Evolutionary conservation across 495 filamentous ascomycete genomes (phyloP).

Genomic region (Podospora pseudocomata): DNA sequence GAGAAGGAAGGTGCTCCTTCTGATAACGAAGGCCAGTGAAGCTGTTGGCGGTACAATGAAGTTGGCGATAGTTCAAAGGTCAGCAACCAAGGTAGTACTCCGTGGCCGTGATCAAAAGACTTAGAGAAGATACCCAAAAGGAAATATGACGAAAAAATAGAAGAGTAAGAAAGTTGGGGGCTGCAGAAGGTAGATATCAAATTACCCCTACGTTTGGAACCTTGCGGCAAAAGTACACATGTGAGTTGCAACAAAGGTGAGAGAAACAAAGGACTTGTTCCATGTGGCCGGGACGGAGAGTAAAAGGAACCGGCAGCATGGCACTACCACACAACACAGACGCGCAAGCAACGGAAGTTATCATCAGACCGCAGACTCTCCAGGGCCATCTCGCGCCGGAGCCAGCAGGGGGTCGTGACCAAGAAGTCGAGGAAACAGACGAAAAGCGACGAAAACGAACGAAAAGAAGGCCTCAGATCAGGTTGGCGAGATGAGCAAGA

Average conservation of each 20-base stretch:
- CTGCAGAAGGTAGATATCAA: conserved; percentile 1
- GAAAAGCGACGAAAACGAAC: conserved; percentile 1
- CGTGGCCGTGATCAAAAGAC: not conserved
- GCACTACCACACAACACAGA: not conserved
- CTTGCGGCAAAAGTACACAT: not conserved
- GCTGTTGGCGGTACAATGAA: not conserved
- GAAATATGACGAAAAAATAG: conserved; percentile 1
- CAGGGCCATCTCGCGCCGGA: not conserved
- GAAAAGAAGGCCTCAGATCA: not conserved
- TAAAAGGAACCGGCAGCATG: not conserved
- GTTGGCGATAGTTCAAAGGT: not conserved
- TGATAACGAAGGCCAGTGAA: not conserved
- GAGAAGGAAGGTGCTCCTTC: not conserved
- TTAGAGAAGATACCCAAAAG: not conserved
- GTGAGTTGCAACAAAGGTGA: not conserved
- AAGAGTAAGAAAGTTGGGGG: conserved; percentile 5
- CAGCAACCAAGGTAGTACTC: not conserved
- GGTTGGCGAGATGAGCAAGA: not conserved
- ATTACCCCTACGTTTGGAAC: not conserved
- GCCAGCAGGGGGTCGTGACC: conserved; percentile 1
- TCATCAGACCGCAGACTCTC: not conserved
- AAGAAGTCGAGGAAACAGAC: not conserved
- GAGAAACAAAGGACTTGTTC: conserved; percentile 6
- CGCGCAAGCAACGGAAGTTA: not conserved
- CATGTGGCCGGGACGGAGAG: not conserved